phyloP scores from a whole-genome alignment of 805 yeast species.

The Schizosaccharomyces cryophilus region DNA sequence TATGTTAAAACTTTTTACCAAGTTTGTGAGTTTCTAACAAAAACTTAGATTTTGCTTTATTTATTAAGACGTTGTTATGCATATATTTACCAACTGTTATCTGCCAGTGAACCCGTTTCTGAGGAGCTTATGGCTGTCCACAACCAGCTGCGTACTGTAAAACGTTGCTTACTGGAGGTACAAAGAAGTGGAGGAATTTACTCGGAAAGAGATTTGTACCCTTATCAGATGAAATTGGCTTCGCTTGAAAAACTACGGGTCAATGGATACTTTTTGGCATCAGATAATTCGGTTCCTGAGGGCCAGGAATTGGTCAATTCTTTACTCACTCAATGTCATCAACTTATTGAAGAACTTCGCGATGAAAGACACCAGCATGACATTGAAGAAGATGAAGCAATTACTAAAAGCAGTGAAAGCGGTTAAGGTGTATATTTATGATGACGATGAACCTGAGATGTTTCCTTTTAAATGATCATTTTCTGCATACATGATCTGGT shows the following conservation, averaged over 20 bases:
- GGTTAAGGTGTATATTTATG: background rate
- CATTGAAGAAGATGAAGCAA: background rate
- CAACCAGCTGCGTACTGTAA: slow-evolving; percentile 76
- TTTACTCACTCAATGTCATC: slow-evolving; percentile 78
- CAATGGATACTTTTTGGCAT: slow-evolving; percentile 69
- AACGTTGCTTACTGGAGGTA: slow-evolving; percentile 70
- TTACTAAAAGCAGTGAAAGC: background rate
- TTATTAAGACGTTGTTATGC: slow-evolving; percentile 78
- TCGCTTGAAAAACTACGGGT: slow-evolving; percentile 63
- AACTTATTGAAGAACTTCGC: slow-evolving; percentile 71
- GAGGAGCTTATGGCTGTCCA: slow-evolving; percentile 80
- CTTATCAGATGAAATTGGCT: slow-evolving; percentile 83
- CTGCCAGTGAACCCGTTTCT: slow-evolving; percentile 81
- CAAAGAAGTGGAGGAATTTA: slow-evolving; percentile 82
- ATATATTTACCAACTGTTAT: slow-evolving; percentile 64
- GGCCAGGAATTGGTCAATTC: slow-evolving; percentile 95
- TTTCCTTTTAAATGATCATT: no score
- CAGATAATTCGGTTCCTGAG: slow-evolving; percentile 77
- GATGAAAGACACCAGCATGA: slow-evolving; percentile 22
- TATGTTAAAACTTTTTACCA: background rate
- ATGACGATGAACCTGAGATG: no score
- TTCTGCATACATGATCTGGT: no score
- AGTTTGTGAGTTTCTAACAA: background rate
- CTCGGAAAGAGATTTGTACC: slow-evolving; percentile 71
- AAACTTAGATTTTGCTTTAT: slow-evolving; percentile 30